Base-by-base conservation (phyloP, 202 grass and related monocot species). In the Zoysia matrella region DNA sequence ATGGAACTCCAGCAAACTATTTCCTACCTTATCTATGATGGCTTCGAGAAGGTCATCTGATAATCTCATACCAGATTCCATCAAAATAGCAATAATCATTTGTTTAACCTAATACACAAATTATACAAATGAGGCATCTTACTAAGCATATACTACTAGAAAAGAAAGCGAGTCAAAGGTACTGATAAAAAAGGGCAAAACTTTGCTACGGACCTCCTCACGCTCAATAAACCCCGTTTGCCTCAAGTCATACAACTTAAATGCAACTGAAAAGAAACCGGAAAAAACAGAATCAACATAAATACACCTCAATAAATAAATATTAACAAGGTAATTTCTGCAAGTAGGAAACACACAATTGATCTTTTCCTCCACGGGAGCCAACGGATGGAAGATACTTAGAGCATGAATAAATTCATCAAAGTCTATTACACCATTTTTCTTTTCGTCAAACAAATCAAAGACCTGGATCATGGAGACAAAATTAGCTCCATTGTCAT, bases 391-490 rank as follows among this genome's bases (percentile, higher is more conserved):
- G 73, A 97, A 97, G 71, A 97, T 81, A 73, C 85, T 87, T 2
- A 97, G 90, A 54, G 92, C 81, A 84, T 94, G 94, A 70, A 97
- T 89, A 73, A 97, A 97, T 71, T 97, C 94, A 41, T 94, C 92
- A 84, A 97, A 97, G 39, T 91, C 92, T 60, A 97, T 92, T 13
- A 92, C 92, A 42, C 94, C 94, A 86, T 89, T 89, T 90, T 90
- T 97, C 78, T 92, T 97, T 67, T 97, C 94, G 22, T 30, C 22
- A 30, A 30, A 30, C 22, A 30, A 30, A 30, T 30, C 22, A 30
- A 30, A 30, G 22, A 89, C 91, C 94, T 97, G 52, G 18, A 77
- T 53, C 16, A 76, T 1, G 10, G 8, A 61, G 30, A 47, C 8
- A 73, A 73, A 68, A 13, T 58, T 22, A 79, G 8, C 16, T 49